Conservation (phyloP, 2,329 filamentous ascomycete species). For the Colletotrichum euphorbiae region DNA sequence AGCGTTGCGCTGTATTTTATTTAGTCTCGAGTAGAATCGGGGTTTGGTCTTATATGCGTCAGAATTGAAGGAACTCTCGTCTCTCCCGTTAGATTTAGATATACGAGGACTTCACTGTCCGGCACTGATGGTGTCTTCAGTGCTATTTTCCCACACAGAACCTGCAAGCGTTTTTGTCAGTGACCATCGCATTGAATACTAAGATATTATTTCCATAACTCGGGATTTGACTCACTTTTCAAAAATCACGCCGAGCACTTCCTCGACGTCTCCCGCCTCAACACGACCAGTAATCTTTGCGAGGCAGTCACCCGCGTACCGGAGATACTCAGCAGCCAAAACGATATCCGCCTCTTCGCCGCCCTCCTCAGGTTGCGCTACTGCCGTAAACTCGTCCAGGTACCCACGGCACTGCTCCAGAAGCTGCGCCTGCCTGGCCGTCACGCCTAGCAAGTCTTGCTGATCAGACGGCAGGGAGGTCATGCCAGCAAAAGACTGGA, state of each 20-base stretch:
- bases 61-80: neutral
- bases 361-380: conserved; percentile 56
- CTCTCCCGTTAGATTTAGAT: conserved; percentile 25
- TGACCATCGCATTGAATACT: neutral
- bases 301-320: conserved; percentile 82
- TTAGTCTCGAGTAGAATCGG: neutral
- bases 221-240: conserved; percentile 78
- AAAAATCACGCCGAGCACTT: conserved; percentile 95
- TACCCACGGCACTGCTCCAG: conserved; percentile 78
- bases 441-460: conserved; percentile 89
- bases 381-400: conserved; percentile 78
- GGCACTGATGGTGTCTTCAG: conserved; percentile 11
- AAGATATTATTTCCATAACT: neutral
- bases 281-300: conserved; percentile 89
- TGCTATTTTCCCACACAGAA: conserved; percentile 68
- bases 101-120: conserved; percentile 29
- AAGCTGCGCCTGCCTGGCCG: conserved; percentile 87
- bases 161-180: conserved; percentile 46
- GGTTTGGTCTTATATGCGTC: neutral
- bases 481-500: conserved; percentile 75
- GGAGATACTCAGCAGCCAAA: conserved; percentile 87
- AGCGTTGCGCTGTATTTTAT: neutral
- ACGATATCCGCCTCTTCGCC: conserved; percentile 80
- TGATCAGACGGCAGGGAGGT: conserved; percentile 77
- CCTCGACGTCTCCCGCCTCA: conserved; percentile 89